Conservation (phyloP, 2,329 filamentous ascomycete species). For the Cladophialophora bantiana region DNA sequence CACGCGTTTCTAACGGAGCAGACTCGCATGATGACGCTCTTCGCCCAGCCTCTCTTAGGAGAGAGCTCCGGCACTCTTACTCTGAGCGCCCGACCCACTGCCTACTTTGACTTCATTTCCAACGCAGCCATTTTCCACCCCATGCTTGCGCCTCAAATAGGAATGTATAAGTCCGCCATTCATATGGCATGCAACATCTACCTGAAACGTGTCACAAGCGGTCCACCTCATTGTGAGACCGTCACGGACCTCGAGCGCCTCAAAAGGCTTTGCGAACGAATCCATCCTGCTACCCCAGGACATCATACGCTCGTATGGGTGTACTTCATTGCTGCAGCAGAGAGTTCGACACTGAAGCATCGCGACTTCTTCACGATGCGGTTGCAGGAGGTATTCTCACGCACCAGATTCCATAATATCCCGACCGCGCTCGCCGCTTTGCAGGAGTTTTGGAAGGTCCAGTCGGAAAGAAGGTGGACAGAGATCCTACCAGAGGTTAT, state of each 20-base stretch:
- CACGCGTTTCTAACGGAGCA: constrained; percentile 28
- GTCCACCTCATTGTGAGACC: constrained; percentile 26
- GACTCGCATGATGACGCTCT: constrained; percentile 30
- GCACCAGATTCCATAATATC: constrained; percentile 51
- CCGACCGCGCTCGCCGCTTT: constrained; percentile 47
- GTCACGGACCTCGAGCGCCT: constrained; percentile 44
- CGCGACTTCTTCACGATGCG: constrained; percentile 47
- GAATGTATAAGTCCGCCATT: constrained; percentile 33
- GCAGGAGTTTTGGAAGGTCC: constrained; percentile 46
- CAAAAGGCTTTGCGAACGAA: constrained; percentile 42
- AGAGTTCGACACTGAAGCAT: constrained; percentile 48
- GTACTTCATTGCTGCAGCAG: constrained; percentile 52
- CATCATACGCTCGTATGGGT: constrained; percentile 52
- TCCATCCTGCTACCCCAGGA: constrained; percentile 44
- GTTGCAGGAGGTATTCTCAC: constrained; percentile 43
- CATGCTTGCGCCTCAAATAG: constrained; percentile 16
- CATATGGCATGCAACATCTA: constrained; percentile 42
- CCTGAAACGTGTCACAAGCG: constrained; percentile 33
- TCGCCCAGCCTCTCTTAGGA: constrained; percentile 37
- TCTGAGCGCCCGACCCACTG: constrained; percentile 3
- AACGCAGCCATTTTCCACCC: constrained; percentile 27
- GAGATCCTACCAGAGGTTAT: constrained; percentile 23
- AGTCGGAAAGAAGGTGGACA: constrained; percentile 35
- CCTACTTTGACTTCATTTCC: constrained; percentile 30
- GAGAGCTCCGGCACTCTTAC: constrained; percentile 20